Conservation (phyloP, 2,329 filamentous ascomycete species). For the Alternaria rosae region DNA sequence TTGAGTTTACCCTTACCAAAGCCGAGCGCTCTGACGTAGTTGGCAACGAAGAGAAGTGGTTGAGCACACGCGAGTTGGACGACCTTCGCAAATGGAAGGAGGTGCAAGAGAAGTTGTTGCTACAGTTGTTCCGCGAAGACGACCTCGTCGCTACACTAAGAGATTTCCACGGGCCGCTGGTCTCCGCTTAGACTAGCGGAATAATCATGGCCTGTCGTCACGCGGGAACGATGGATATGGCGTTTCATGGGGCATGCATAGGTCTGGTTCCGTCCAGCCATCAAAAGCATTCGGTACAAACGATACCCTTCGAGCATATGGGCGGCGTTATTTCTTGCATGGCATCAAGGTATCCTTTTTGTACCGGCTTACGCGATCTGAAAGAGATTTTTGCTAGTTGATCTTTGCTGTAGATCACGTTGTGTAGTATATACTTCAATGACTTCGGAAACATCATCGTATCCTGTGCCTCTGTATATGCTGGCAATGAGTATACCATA, state of each 20-base stretch:
- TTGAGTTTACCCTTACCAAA: conserved; percentile 77
- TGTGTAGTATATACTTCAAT: not conserved
- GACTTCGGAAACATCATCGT: not conserved
- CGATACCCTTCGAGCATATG: conserved; percentile 14
- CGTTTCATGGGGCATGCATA: not conserved
- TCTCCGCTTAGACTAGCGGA: conserved; percentile 15
- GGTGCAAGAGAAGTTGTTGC: conserved; percentile 73
- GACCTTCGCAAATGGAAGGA: conserved; percentile 69
- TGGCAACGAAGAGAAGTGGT: conserved; percentile 80
- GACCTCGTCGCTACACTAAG: conserved; percentile 82
- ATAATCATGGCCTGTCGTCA: not conserved
- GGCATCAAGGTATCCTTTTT: not conserved
- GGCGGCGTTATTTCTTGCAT: conserved; percentile 3
- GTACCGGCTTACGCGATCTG: not conserved
- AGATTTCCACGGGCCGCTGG: conserved; percentile 60
- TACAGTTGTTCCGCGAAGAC: conserved; percentile 82
- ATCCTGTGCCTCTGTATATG: not conserved
- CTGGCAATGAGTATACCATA: not conserved
- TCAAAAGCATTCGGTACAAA: conserved; percentile 13
- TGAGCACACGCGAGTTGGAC: conserved; percentile 76
- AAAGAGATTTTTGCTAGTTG: not conserved
- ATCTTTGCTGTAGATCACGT: not conserved
- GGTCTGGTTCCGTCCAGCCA: not conserved
- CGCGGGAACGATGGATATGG: not conserved
- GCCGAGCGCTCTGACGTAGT: conserved; percentile 86